A percentile compares a stretch with the other conserved stretches of the same genome.
Conservation (phyloP, 2,329 filamentous ascomycete genomes). For the Xylaria sp. region DNA sequence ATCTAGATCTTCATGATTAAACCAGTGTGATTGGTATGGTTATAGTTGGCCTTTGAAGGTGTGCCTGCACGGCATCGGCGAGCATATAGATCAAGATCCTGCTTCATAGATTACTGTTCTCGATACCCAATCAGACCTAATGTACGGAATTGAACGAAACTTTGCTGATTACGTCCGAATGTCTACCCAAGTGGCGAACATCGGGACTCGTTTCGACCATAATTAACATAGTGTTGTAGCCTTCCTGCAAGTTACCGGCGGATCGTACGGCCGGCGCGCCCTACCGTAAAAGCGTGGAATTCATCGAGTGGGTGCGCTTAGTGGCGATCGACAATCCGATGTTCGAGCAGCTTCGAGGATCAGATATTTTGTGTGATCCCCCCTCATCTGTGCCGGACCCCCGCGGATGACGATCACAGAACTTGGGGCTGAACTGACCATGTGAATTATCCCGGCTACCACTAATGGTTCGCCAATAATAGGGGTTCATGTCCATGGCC, state of each 20-base stretch:
- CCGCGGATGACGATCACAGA: slow-evolving; percentile 21
- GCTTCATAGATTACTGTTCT: slow-evolving; percentile 35
- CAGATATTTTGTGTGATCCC: slow-evolving; percentile 10
- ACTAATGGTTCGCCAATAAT: slow-evolving; percentile 6
- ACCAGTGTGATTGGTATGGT: slow-evolving; percentile 43
- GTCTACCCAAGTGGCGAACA: slow-evolving; percentile 35
- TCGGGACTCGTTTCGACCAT: slow-evolving; percentile 17
- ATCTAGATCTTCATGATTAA: slow-evolving; percentile 52
- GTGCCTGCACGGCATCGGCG: slow-evolving; percentile 28
- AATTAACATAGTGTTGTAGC: slow-evolving; percentile 22
- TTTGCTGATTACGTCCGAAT: slow-evolving; percentile 15
- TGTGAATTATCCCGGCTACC: slow-evolving; percentile 19
- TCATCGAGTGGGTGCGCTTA: slow-evolving; percentile 34
- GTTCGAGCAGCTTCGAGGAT: slow-evolving; percentile 18
- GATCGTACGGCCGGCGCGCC: slow-evolving; percentile 17
- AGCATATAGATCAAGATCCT: slow-evolving; percentile 33
- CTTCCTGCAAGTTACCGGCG: slow-evolving; percentile 18
- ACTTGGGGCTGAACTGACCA: slow-evolving; percentile 12
- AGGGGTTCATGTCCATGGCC: not conserved
- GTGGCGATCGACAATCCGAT: slow-evolving; percentile 30
- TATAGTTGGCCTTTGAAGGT: slow-evolving; percentile 19
- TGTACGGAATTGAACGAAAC: slow-evolving; percentile 38
- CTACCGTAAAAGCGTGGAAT: slow-evolving; percentile 23
- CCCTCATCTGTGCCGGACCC: slow-evolving; percentile 12
- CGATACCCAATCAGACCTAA: slow-evolving; percentile 43